phyloP scores from a whole-genome alignment of 257 asterid species.

The Anisodus acutangulus region DNA sequence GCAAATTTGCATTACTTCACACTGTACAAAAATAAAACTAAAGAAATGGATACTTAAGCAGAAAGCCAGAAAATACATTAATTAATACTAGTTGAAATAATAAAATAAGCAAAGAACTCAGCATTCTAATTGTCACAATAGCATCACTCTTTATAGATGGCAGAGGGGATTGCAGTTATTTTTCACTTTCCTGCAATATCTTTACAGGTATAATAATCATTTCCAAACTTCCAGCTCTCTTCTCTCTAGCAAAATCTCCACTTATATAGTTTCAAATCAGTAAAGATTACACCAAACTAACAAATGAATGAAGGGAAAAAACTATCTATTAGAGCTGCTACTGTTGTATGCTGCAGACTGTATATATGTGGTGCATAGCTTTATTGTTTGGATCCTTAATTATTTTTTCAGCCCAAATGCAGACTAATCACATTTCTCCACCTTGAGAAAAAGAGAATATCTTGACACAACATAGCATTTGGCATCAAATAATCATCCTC shows the following conservation, averaged over 20 bases:
- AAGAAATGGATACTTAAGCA: conserved; percentile 6
- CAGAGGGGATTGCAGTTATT: conserved; percentile 1
- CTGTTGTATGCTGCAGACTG: conserved; percentile 6
- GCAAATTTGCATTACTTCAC: not conserved
- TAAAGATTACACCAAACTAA: not conserved
- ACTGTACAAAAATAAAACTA: not conserved
- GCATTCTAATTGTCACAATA: not conserved
- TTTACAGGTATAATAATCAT: not conserved
- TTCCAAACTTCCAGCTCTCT: conserved; percentile 1
- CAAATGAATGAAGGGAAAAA: conserved; percentile 22
- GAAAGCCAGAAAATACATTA: not conserved
- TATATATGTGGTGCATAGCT: not conserved
- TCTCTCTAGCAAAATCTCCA: not conserved
- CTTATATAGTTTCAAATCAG: not conserved
- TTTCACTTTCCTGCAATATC: not conserved
- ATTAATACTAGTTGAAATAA: not conserved
- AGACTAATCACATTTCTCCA: conserved; percentile 9
- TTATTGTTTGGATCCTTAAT: not conserved
- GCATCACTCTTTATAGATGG: not conserved
- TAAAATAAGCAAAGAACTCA: not conserved
- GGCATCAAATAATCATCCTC: not conserved
- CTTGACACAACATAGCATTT: conserved; percentile 10
- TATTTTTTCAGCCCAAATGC: not conserved
- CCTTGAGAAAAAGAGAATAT: not conserved
- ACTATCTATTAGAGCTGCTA: conserved; percentile 21